Conservation (phyloP, 2,329 filamentous ascomycete genomes). For the Drechmeria coniospora region DNA sequence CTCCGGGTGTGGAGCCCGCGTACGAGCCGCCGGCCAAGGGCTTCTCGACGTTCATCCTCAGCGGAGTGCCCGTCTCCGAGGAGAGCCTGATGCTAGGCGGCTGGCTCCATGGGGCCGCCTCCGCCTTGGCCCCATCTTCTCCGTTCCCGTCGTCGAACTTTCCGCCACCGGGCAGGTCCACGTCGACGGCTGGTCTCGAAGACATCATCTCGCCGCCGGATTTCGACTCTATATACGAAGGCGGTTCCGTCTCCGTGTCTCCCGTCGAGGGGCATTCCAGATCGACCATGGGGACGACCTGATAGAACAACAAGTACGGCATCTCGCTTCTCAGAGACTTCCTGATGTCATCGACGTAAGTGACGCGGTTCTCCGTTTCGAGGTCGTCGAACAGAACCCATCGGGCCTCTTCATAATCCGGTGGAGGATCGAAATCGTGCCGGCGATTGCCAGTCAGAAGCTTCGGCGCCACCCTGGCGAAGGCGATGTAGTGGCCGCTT, state of each 20-base stretch:
- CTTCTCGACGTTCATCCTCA: constrained; percentile 31
- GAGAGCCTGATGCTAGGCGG: constrained; percentile 40
- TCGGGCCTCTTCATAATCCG: constrained; percentile 53
- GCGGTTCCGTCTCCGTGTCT: constrained; percentile 33
- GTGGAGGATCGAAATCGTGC: constrained; percentile 40
- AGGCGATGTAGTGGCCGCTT: constrained; percentile 81
- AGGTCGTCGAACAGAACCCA: constrained; percentile 94
- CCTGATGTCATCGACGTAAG: constrained; percentile 61
- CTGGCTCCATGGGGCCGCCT: constrained; percentile 16
- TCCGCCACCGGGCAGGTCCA: constrained; percentile 2
- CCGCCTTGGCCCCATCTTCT: constrained; percentile 11
- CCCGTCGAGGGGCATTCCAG: constrained; percentile 35
- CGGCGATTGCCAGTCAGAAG: constrained; percentile 44
- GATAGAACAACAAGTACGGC: constrained; percentile 90
- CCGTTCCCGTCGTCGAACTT: constrained; percentile 2
- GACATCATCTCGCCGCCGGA: constrained; percentile 21
- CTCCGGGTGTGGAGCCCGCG: constrained; percentile 14
- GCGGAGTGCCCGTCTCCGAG: constrained; percentile 33
- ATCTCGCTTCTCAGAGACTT: constrained; percentile 70
- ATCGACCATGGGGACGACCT: constrained; percentile 76
- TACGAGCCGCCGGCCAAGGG: constrained; percentile 23
- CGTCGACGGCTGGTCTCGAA: constrained; percentile 4
- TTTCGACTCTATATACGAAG: constrained; percentile 41
- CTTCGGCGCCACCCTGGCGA: constrained; percentile 59
- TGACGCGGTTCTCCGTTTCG: constrained; percentile 49